Conservation (phyloP, 164 flowering plant species). For the Stephania yunnanensis region DNA sequence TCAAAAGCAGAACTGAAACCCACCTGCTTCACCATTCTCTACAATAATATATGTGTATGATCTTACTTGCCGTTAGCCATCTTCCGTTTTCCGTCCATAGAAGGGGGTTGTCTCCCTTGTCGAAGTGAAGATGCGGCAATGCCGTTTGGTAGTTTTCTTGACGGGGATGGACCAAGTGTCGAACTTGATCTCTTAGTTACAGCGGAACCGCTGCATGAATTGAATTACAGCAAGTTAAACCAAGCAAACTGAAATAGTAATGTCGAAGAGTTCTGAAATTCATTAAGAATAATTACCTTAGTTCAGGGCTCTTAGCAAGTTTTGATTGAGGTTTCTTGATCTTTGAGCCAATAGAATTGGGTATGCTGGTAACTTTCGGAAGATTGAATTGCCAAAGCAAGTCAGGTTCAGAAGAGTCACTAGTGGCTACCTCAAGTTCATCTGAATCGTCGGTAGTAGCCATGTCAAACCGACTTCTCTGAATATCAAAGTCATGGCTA, state of each 20-base stretch:
- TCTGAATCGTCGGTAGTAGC: constrained; percentile 57
- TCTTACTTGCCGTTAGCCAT: constrained; percentile 48
- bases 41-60: neutral
- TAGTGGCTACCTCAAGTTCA: constrained; percentile 75
- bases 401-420: constrained; percentile 92
- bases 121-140: constrained; percentile 22
- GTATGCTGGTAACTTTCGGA: constrained; percentile 37
- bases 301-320: constrained; percentile 42
- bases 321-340: constrained; percentile 44
- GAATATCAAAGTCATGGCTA: constrained; percentile 31
- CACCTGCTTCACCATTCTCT: constrained; percentile 6
- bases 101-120: constrained; percentile 41
- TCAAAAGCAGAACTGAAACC: constrained; percentile 17
- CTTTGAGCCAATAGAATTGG: constrained; percentile 43
- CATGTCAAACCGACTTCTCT: constrained; percentile 32
- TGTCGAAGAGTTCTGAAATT: neutral
- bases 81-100: constrained; percentile 57
- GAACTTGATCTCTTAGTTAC: constrained; percentile 35
- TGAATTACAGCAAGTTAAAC: neutral
- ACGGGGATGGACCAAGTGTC: constrained; percentile 52
- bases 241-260: neutral
- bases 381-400: constrained; percentile 81
- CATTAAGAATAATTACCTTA: constrained; percentile 37
- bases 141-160: constrained; percentile 48
- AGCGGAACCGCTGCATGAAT: constrained; percentile 16